These are phyloP conservation scores for Boeremia lycopersici DNA, from an alignment of 2,329 filamentous ascomycete genomes.

Conservation along the genomic window DNA sequence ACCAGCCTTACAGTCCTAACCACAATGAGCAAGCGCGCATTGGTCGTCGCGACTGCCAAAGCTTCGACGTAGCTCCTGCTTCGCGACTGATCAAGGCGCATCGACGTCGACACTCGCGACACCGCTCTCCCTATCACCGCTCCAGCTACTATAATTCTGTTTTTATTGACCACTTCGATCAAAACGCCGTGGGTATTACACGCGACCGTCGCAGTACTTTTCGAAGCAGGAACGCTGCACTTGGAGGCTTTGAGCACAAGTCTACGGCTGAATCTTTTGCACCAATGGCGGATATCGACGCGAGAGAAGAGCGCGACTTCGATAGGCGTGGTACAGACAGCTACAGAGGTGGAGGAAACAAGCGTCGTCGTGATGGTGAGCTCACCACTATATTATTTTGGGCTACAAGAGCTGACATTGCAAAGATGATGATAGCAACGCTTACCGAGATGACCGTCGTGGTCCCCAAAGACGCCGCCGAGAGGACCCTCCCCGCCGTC, in stretches of 20 bases:
- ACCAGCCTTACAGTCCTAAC: slow-evolving; percentile 15
- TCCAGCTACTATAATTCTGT: slow-evolving; percentile 1
- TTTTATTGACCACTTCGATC: slow-evolving; percentile 5
- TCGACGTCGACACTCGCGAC: slow-evolving; percentile 16
- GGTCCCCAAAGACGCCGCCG: slow-evolving; percentile 40
- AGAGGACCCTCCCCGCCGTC: slow-evolving; percentile 39
- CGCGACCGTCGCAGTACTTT: slow-evolving; percentile 10
- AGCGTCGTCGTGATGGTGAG: slow-evolving; percentile 44
- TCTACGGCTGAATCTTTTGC: slow-evolving; percentile 19
- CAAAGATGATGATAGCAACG: slow-evolving; percentile 38
- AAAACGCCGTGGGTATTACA: slow-evolving; percentile 11
- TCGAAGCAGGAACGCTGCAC: slow-evolving; percentile 14
- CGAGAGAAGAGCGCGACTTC: slow-evolving; percentile 35
- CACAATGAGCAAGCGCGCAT: slow-evolving; percentile 12
- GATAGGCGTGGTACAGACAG: slow-evolving; percentile 37
- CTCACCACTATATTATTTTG: not conserved
- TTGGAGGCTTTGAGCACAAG: slow-evolving; percentile 17
- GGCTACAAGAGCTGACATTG: not conserved
- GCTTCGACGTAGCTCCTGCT: slow-evolving; percentile 23
- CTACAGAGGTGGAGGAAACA: slow-evolving; percentile 34
- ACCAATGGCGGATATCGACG: slow-evolving; percentile 39
- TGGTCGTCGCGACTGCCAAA: slow-evolving; percentile 23
- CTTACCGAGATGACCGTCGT: slow-evolving; percentile 38
- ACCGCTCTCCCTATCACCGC: slow-evolving; percentile 8
- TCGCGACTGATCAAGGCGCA: slow-evolving; percentile 24